Base-by-base conservation (phyloP, 2,329 filamentous ascomycete species). In the Colletotrichum sp. region DNA sequence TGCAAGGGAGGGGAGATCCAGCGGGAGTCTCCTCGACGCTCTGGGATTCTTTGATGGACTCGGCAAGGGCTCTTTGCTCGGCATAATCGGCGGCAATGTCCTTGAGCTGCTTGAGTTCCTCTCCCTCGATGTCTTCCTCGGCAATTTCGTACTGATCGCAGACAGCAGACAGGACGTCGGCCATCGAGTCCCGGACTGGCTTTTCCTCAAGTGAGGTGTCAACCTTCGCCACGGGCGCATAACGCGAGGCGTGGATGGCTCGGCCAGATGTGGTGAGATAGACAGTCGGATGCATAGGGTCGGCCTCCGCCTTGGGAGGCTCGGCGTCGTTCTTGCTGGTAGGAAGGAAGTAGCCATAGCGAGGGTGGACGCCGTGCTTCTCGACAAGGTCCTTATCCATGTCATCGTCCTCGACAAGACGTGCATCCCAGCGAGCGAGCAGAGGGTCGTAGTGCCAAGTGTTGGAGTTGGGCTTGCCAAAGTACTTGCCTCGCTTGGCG, bases 361-460 rank as follows among this genome's bases (percentile, higher is more conserved):
- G 86, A 1, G 90, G 90, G 71, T 92, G 91, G 8, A 92, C 80
- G 8, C 82, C 82, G 79, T 90, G 84, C 76, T 86, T 88, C 78
- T 87, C 84, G 67, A 92, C 84, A 64, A 88, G 79, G 5, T 87
- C 85, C 57, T 88, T 82, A 80, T 91, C 89, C 64, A 92, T 86
- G 70, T 91, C 90, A 15, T 86, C 86, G 1, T 88, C 87, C 4
- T 82, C 83, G 48, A 88, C 87, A 25, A 83, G 82, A 22, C 89
- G 88, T 72, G 85, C 88, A 79, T 92, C 90, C 80, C 89, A 91
- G 77, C 87, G 87, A 77, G 86, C 87, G 76, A 89, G 86, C 74
- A 87, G 88, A 74, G 88, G 88, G 78, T 92, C 91, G 76, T 90
- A 84, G 79, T 91, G 90, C 81, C 90, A 85, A 71, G 86, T 87